A percentile compares a stretch with the other conserved stretches of the same genome.
phyloP scores from a whole-genome alignment of 1,284 basidiomycete species.

The Pholiota adiposa region DNA sequence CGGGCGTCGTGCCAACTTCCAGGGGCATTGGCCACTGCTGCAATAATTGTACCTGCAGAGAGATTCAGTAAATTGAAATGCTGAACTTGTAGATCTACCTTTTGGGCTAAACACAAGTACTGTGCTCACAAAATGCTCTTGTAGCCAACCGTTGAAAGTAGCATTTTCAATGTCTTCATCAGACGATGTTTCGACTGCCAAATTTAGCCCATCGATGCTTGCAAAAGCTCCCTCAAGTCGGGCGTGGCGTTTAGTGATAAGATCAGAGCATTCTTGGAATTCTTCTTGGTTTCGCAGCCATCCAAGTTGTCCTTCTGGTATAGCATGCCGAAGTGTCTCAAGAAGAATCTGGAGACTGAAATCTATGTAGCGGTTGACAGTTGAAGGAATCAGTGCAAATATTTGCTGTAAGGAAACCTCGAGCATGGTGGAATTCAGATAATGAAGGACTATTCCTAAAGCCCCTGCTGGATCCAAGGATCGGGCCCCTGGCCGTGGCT shows the following conservation, averaged over 20 bases:
- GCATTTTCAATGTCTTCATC: slow-evolving; percentile 50
- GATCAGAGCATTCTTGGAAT: too few relatives aligned
- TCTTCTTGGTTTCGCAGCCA: too few relatives aligned
- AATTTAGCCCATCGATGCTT: slow-evolving; percentile 37
- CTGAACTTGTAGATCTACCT: too few relatives aligned
- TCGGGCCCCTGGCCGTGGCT: not conserved
- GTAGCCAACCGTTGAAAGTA: slow-evolving; percentile 53
- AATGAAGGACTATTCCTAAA: slow-evolving; percentile 31
- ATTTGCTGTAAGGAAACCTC: slow-evolving; percentile 3
- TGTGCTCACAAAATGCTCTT: slow-evolving; percentile 41
- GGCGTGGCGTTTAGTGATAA: slow-evolving; percentile 40
- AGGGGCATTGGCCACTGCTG: too few relatives aligned
- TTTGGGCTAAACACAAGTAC: slow-evolving; percentile 35
- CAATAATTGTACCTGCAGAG: slow-evolving; percentile 36
- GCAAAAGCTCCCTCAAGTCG: slow-evolving; percentile 45
- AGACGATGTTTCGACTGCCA: slow-evolving; percentile 29
- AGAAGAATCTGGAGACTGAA: not conserved
- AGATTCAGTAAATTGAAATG: too few relatives aligned
- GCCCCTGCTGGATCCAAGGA: slow-evolving; percentile 37
- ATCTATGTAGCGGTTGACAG: slow-evolving; percentile 1
- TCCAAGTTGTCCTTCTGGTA: too few relatives aligned
- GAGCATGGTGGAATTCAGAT: slow-evolving; percentile 3
- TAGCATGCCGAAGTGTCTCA: not conserved
- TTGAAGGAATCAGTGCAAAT: slow-evolving; percentile 5
- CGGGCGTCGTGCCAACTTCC: slow-evolving; percentile 54